Evolutionary conservation across 257 asterid genomes (phyloP), one percentile per base, ranked within the genome.

Genomic region (Solanum virginianum): DNA sequence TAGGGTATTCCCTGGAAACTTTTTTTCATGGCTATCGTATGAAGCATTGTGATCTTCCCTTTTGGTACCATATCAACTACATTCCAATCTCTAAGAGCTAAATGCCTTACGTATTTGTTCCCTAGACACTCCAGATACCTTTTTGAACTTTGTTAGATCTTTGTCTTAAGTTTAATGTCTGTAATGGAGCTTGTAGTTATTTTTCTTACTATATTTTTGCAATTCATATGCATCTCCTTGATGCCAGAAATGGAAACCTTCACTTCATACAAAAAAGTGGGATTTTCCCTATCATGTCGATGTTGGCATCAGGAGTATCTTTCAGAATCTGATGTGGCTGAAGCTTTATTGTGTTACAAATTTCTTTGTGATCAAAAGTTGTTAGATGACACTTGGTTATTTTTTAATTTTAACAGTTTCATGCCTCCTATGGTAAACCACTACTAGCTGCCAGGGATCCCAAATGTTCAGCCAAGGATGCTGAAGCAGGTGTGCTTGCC

Each of bases 381-480:
- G 65, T 53, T 53, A 15, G 45, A 49, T 77, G 62, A 79, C 26
- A 53, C 49, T 53, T 16, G 7, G 5, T 79, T 75, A 29, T 86
- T 74, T 88, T 84, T 86, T 90, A 71, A 70, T 86, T 88, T 88
- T 83, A 36, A 84, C 92, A 97, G 99, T 97, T 97, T 88, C 99
- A 97, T 86, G 98, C 98, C 86, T 87, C 97, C 85, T 97, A 97
- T 51, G 99, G 99, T 32, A 97, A 97, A 86, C 99, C 99, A 59
- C 91, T 97, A 70, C 83, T 92, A 89, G 98, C 99, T 72, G 92
- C 98, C 43, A 91, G 99, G 84, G 99, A 97, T 87, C 95, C 98
- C 47, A 97, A 97, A 90, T 95, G 99, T 91, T 92, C 98, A 43
- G 95, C 99, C 81, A 97, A 92, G 89, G 99, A 95, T 88, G 98